Base-by-base conservation (phyloP, 345 rosid genomes). In the Brassica rapa region DNA sequence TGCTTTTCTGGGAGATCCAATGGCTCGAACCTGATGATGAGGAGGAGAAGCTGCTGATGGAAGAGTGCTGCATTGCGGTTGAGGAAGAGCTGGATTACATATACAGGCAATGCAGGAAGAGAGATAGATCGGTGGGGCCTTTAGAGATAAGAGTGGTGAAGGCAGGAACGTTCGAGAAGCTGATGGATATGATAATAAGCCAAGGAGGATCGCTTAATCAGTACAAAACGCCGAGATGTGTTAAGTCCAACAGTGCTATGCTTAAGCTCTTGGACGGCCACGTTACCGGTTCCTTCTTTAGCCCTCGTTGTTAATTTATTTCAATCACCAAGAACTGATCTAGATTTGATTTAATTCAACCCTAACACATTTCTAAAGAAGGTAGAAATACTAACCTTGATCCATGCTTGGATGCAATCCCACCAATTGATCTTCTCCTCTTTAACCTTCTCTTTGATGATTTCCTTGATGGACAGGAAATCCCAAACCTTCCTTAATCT, bases 191-290 rank as follows among this genome's bases (percentile, higher is more conserved):
- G 15, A 88, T 93, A 24, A 85, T 91, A 11, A 89, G 89, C 12
- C 89, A 87, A 64, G 98, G 98, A 1, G 93, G 97, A 10, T 93
- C 98, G 1, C 86, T 93, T 39, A 93, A 93, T 80, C 98, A 91
- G 75, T 93, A 93, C 80, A 93, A 93, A 84, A 93, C 96, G 1
- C 93, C 98, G 1, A 89, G 98, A 72, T 91, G 96, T 85, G 90
- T 93, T 46, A 86, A 85, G 69, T 77, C 91, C n/a, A 81, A 80
- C 69, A 86, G 80, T 65, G 86, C 85, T 2, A 55, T 84, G 24
- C 62, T 82, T 46, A 83, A 89, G 66, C 84, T 93, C 81, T 68
- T 94, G 86, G 86, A 88, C 66, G 84, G 86, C 3, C 86, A 88
- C 51, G 94, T 91, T 1, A 79, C 82, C 16, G 88, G 82, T 15